Percentiles rank a stretch among this genome's conserved stretches.
Evolutionary conservation across 2,329 filamentous ascomycete genomes (phyloP).

Genomic region (Colletotrichum liaoningense): DNA sequence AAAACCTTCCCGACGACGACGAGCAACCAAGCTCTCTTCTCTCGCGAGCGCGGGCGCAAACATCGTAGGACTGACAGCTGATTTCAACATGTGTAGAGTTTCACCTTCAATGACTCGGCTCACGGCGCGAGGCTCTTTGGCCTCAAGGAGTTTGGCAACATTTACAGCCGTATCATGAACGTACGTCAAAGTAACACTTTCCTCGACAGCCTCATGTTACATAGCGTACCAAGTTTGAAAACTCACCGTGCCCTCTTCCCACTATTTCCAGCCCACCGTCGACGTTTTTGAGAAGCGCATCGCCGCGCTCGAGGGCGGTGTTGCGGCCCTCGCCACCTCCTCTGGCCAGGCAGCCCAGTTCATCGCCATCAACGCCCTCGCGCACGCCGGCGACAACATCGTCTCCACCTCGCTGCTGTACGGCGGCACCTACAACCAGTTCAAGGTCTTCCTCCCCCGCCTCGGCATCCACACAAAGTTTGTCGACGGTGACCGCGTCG

Average conservation of each 20-base stretch:
- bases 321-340: constrained; percentile 84
- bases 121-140: constrained; percentile 95
- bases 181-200: constrained; percentile 58
- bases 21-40: constrained; percentile 3
- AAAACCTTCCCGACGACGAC: not conserved
- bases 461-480: constrained; percentile 91
- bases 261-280: constrained; percentile 77
- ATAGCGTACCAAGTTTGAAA: not conserved
- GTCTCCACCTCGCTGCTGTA: constrained; percentile 91
- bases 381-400: constrained; percentile 91
- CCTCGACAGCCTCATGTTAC: not conserved
- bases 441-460: constrained; percentile 91
- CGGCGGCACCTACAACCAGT: constrained; percentile 96
- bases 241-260: not conserved
- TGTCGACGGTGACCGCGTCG: constrained; percentile 81
- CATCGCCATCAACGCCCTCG: constrained; percentile 87
- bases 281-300: constrained; percentile 98
- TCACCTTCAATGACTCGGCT: constrained; percentile 93
- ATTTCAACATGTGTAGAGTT: constrained; percentile 70
- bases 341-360: constrained; percentile 95
- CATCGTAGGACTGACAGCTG: not conserved
- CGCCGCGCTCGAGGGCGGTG: constrained; percentile 93
- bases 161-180: constrained; percentile 97
- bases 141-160: constrained; percentile 97
- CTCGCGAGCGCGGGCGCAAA: not conserved